These are phyloP conservation scores for Viscum album DNA, from an alignment of 177 flowering plant species.

Conservation along the genomic window DNA sequence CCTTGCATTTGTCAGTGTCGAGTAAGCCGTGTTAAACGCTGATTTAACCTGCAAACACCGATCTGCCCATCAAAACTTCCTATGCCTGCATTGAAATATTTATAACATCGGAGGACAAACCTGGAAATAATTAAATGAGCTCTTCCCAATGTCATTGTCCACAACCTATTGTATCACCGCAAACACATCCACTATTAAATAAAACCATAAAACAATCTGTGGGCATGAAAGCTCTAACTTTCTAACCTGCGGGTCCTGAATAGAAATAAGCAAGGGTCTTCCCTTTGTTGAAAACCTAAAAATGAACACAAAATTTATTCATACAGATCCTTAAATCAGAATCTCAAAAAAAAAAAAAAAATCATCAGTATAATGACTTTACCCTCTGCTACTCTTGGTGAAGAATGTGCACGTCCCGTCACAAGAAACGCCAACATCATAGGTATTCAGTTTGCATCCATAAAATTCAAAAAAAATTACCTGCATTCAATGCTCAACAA, in stretches of 20 bases:
- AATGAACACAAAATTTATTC: conserved; percentile 2
- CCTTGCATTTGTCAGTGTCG: conserved; percentile 55
- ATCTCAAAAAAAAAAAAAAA: not conserved
- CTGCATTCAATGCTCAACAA: conserved; percentile 25
- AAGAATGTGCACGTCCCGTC: conserved; percentile 50
- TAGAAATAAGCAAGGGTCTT: conserved; percentile 50
- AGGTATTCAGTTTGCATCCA: conserved; percentile 74
- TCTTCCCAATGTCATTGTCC: conserved; percentile 91
- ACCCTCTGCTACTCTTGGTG: conserved; percentile 69
- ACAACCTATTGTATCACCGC: conserved; percentile 41
- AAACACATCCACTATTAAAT: conserved; percentile 1
- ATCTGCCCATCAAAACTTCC: too few relatives aligned
- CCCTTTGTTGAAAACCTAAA: conserved; percentile 47
- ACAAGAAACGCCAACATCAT: conserved; percentile 87
- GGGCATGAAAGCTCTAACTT: not conserved
- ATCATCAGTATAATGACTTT: not conserved
- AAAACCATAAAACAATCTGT: too few relatives aligned
- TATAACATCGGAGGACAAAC: conserved; percentile 24
- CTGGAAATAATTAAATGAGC: conserved; percentile 84
- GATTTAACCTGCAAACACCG: conserved; percentile 56
- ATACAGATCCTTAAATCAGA: too few relatives aligned
- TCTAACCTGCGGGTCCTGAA: conserved; percentile 89
- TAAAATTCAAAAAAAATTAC: conserved; percentile 81
- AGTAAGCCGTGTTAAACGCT: conserved; percentile 75
- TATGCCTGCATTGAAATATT: too few relatives aligned